Percentiles rank a stretch among this genome's conserved stretches.
Conservation (phyloP, 768 basidiomycete species). For the Tricholoma flavovirens region DNA sequence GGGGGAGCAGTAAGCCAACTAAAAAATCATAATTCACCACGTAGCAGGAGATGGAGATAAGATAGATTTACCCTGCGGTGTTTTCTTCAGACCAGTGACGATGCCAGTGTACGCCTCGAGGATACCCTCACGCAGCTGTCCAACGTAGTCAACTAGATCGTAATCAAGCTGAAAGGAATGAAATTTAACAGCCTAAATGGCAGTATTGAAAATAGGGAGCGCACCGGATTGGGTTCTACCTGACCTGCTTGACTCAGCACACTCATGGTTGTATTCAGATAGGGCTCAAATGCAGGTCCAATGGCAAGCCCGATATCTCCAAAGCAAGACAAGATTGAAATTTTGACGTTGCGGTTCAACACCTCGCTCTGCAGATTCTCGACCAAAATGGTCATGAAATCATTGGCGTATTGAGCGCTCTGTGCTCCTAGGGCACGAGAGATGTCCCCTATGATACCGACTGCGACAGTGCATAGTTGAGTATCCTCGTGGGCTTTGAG, state of each 20-base stretch:
- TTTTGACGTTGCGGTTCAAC: constrained; percentile 92
- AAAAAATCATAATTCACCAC: constrained; percentile 8
- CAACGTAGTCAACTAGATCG: constrained; percentile 90
- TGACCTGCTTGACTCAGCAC: constrained; percentile 89
- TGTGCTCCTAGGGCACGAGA: constrained; percentile 90
- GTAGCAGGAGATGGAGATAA: neutral
- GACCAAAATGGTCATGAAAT: constrained; percentile 89
- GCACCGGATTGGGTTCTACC: constrained; percentile 80
- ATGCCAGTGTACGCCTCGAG: constrained; percentile 96
- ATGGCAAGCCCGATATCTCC: constrained; percentile 96
- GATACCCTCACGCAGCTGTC: constrained; percentile 87
- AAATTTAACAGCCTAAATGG: constrained; percentile 2
- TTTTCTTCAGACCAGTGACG: constrained; percentile 84
- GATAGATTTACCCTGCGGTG: constrained; percentile 56
- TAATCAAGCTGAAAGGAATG: constrained; percentile 56
- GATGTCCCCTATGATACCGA: constrained; percentile 93
- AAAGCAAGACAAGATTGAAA: constrained; percentile 91
- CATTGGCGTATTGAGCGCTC: constrained; percentile 73
- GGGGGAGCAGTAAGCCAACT: constrained; percentile 57
- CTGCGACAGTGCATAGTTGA: constrained; percentile 91
- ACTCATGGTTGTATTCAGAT: constrained; percentile 82
- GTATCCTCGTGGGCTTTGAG: constrained; percentile 93
- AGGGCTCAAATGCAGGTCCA: constrained; percentile 81
- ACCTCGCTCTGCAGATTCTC: constrained; percentile 89
- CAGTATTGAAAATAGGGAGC: constrained; percentile 19